Conservation (phyloP, 306 rosid genomes). For the Boehmeria nivea region DNA sequence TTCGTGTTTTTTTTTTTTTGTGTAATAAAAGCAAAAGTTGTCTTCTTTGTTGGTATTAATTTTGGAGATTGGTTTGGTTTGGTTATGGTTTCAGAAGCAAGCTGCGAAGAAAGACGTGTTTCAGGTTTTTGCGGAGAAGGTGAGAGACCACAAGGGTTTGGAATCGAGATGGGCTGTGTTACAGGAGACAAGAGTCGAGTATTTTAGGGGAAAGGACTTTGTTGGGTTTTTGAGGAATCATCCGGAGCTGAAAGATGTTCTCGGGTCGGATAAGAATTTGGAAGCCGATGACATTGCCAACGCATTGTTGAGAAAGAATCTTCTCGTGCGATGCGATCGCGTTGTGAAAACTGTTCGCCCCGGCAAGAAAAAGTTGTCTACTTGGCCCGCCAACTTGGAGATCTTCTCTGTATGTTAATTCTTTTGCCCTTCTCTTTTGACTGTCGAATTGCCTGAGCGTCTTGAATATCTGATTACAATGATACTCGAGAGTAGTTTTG, state of each 20-base stretch:
- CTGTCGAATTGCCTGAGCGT: too few species aligned
- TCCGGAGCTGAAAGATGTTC: constrained; percentile 72
- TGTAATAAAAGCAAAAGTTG: too few species aligned
- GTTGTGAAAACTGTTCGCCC: constrained; percentile 96
- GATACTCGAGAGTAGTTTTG: too few species aligned
- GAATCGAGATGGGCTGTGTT: constrained; percentile 96
- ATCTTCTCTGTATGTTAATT: constrained; percentile 61
- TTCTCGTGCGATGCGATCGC: constrained; percentile 90
- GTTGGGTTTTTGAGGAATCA: constrained; percentile 70
- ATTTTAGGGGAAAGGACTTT: constrained; percentile 95
- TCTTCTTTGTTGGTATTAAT: too few species aligned
- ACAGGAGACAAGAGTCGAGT: constrained; percentile 94
- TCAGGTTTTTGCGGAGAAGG: constrained; percentile 95
- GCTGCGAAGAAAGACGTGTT: constrained; percentile 67
- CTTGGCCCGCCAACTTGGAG: constrained; percentile 98
- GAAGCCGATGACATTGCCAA: constrained; percentile 79
- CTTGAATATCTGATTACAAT: too few species aligned
- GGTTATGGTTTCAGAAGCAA: constrained; percentile 57
- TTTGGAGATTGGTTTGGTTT: not conserved
- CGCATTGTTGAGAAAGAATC: constrained; percentile 65
- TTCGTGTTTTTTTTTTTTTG: too few species aligned
- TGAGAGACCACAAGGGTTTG: constrained; percentile 80
- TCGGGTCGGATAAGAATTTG: constrained; percentile 61
- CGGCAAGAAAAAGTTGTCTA: constrained; percentile 89
- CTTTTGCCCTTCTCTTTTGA: not conserved